Base-by-base conservation (phyloP, 495 filamentous ascomycete species). In the Lasiosphaeris hirsuta region DNA sequence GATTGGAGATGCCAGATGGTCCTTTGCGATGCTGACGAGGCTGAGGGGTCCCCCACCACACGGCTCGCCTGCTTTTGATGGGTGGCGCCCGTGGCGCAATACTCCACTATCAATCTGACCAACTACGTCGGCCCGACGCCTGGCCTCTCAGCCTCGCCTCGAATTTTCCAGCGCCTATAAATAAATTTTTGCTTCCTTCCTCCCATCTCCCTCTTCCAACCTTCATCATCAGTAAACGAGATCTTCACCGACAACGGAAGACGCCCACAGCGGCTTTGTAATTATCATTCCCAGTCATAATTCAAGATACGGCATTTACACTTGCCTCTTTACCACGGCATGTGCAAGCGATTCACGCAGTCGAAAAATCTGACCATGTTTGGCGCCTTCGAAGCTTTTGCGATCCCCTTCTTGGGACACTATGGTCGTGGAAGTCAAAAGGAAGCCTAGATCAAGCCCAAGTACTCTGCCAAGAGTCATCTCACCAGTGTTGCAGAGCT, bases 341-440 rank as follows among this genome's bases (percentile, higher is more conserved):
- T 35, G 10, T 46, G 34, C 23, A 30, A 39, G 3, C 7, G 51
- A 45, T 14, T 7, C 7, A 30, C 15, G 18, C 14, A 18, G 8
- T 10, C 18, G 3, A 15, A 47, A 13, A 8, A 7, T 11, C 18
- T 13, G 8, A 18, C 17, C 59, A 45, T 38, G 49, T 55, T 56
- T 75, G 86, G 86, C 86, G 82, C 85, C 83, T 82, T 89, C 86
- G 86, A 89, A 89, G 86, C 84, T 87, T 85, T 83, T 69, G 72
- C 75, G 80, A 83, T 78, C 84, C 62, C 67, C 58, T 74, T 44
- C 63, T 69, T 77, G 59, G 54, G 54, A 52, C 42, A 11, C 33
- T 59, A 81, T 86, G 81, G 76, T 84, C 81, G 76, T 68, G 73
- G 81, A 75, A 84, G 84, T 88, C 86, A 89, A 88, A 81, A 81